Evolutionary conservation across 164 flowering plant species (phyloP).

Genomic region (Aristolochia californica): DNA sequence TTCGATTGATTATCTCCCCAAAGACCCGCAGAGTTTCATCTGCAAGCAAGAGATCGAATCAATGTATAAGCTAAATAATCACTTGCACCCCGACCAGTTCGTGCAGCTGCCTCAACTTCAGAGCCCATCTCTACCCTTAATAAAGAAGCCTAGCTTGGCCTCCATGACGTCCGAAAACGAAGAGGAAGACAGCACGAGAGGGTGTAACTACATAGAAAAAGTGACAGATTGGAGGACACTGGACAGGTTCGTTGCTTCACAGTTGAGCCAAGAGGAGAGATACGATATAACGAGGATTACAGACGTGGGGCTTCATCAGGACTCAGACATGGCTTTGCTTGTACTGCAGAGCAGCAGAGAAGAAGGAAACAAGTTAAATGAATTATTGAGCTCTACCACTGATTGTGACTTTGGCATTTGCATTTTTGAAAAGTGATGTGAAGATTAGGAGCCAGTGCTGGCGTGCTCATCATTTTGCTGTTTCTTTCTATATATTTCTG

Average conservation of each 20-base stretch:
- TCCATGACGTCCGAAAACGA: constrained; percentile 28
- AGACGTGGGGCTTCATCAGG: constrained; percentile 20
- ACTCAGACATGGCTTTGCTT: constrained; percentile 37
- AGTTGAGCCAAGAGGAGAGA: constrained; percentile 66
- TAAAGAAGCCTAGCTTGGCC: constrained; percentile 46
- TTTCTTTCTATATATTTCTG: too few relatives aligned
- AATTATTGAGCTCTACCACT: constrained; percentile 21
- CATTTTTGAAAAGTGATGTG: constrained; percentile 48
- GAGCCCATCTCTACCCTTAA: constrained; percentile 55
- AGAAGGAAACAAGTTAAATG: constrained; percentile 12
- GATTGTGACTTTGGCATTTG: constrained; percentile 59
- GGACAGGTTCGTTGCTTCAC: constrained; percentile 92
- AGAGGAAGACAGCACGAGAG: constrained; percentile 18
- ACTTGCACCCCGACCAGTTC: constrained; percentile 34
- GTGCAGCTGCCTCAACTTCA: constrained; percentile 79
- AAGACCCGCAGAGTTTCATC: constrained; percentile 28
- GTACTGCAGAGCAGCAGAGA: constrained; percentile 24
- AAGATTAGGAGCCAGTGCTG: too few relatives aligned
- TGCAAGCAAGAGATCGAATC: constrained; percentile 62
- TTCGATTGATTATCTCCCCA: constrained; percentile 33
- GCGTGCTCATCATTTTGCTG: too few relatives aligned
- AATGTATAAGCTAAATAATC: constrained; percentile 19
- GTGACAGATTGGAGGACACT: constrained; percentile 89
- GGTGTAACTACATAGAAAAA: constrained; percentile 19
- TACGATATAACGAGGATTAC: constrained; percentile 21